These are phyloP conservation scores for Gastrolobium bilobum DNA, from an alignment of 306 rosid species.

Conservation along the genomic window DNA sequence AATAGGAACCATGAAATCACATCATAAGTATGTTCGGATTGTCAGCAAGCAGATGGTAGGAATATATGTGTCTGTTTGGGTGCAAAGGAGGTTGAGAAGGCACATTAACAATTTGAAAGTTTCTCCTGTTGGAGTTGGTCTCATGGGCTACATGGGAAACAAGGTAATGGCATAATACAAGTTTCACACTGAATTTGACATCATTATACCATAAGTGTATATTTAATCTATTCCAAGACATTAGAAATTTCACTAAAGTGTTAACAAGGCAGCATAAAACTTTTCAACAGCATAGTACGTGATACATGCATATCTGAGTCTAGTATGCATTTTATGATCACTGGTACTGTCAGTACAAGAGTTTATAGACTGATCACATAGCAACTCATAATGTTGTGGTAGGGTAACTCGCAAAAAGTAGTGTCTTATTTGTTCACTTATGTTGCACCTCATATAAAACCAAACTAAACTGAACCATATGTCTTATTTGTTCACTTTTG, in stretches of 20 bases:
- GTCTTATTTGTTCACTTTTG: background rate
- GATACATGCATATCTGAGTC: conserved; percentile 10
- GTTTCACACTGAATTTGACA: conserved; percentile 9
- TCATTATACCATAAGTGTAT: conserved; percentile 11
- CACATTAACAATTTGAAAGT: conserved; percentile 87
- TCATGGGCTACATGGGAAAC: conserved; percentile 99
- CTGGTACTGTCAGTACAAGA: background rate
- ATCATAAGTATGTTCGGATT: conserved; percentile 70
- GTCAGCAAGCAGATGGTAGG: conserved; percentile 99
- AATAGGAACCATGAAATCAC: conserved; percentile 41
- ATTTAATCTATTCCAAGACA: conserved; percentile 5
- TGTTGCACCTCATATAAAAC: too few relatives aligned
- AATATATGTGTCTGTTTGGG: conserved; percentile 92
- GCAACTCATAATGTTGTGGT: conserved; percentile 30
- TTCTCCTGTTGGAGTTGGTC: conserved; percentile 92
- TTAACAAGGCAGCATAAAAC: background rate
- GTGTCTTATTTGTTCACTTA: background rate
- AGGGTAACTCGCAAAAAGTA: conserved; percentile 20
- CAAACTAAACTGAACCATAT: too few relatives aligned
- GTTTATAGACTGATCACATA: conserved; percentile 30
- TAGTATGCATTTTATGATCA: conserved; percentile 6
- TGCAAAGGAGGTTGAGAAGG: conserved; percentile 83
- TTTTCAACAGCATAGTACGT: background rate
- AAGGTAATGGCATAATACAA: conserved; percentile 63
- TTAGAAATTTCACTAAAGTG: conserved; percentile 5